Base-by-base conservation (phyloP, 2,329 filamentous ascomycete genomes). In the Venturia asperata region DNA sequence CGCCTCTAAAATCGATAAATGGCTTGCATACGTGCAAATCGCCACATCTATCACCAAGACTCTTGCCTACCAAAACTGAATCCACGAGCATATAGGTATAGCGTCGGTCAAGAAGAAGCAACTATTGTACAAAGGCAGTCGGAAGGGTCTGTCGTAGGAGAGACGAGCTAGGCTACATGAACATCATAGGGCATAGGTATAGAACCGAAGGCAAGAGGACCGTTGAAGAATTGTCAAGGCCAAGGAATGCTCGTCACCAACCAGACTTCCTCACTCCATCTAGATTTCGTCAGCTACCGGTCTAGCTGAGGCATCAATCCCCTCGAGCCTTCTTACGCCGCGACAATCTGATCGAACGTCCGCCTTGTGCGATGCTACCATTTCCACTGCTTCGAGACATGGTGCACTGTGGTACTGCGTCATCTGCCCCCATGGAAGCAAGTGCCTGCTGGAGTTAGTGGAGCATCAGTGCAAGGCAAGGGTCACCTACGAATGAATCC, bases 361-460 rank as follows among this genome's bases (percentile, higher is more conserved):
- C 83, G 37, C 80, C 78, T 70, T 81, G 81, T 24, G 82, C 82
- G 60, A 85, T 79, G 39, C 75, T 76, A 1, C 82, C 82, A 65
- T 78, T 78, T 55, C 81, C 80, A 58, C 74, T 80, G 70, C 81
- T 87, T 63, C 94, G 87, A 67, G 92, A 96, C 92, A 99, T 97
- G 66, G 93, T 89, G 69, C 89, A 94, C 42, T 85, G 79, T 0
- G 94, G 91, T 64, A 85, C 84, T 60, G 79, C 81, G 69, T 97
- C 92, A 34, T 85, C 83, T 1, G 88, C 89, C 45, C 88, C 85
- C 90, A 97, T 95, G 3, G 91, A 95, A 1, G 92, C 91, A 64
- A 99, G 78, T 6, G 92, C 92, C 79, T 82, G 65, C 21, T 49
- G 37, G 55, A 68, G 37, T 68, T 41, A 39, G 56, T 45, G 49